Base-by-base conservation (phyloP, 805 yeast genomes). In the Barnettozyma siamensis region DNA sequence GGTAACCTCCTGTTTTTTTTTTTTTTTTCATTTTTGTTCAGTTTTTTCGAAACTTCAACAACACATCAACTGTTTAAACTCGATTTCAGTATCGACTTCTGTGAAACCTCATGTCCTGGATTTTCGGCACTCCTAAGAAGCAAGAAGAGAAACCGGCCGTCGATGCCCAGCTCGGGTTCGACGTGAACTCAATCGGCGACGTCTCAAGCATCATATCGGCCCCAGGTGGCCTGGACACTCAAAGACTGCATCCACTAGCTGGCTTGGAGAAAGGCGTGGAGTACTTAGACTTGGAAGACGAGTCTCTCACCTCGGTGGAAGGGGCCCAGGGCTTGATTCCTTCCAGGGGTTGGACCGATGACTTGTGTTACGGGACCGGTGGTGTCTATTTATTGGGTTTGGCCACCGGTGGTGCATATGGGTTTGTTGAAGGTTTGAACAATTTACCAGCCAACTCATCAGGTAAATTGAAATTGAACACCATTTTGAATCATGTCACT, bases 321-420 rank as follows among this genome's bases (percentile, higher is more conserved):
- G 96, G 96, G 31, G 78, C 95, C 2, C 88, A 86, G 58, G 95
- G 96, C 44, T 62, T 91, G 44, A 75, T 93, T 48, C 96, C 99
- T 21, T 84, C 95, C n/a, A 81, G 97, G 68, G 95, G 95, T 54
- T 93, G 96, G 95, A 76, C 88, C 13, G 99, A 93, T 63, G 98
- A 93, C 67, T 73, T 93, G 50, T 88, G 97, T 75, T 93, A 93
- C 65, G 99, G 99, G 53, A 84, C 98, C 10, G 99, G 99, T 65
- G 80, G 96, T 7, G 88, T 88, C 39, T 93, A 93, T 61, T 72
- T 93, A 51, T 53, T 84, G 26, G 95, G 95, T 33, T 73, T 93
- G 50, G 95, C 95, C 28, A 46, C 78, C 33, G 99, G 98, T 65
- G 99, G 99, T 45, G 66, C 80, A 12, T 83, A 79, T 56, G 99